Conservation (phyloP, 2,329 filamentous ascomycete genomes). For the Purpureocillium takamizusanense region DNA sequence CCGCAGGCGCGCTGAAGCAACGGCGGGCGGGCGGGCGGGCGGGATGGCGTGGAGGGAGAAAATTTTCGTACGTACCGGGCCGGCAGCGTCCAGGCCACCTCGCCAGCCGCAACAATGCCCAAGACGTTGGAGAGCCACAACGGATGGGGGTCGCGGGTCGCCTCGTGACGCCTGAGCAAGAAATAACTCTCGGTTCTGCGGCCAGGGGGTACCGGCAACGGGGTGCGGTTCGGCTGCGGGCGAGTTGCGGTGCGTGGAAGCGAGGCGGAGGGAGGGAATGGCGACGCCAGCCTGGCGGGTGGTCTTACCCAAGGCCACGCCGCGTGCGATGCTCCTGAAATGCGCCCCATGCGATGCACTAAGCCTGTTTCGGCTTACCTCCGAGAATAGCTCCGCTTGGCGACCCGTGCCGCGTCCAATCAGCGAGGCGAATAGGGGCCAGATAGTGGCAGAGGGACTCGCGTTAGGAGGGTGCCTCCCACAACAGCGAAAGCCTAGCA, state of each 20-base stretch:
- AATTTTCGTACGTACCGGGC: conserved; percentile 15
- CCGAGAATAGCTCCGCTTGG: not conserved
- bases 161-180: conserved; percentile 6
- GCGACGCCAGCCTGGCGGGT: conserved; percentile 8
- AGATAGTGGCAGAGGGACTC: not conserved
- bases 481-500: too few species aligned
- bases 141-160: conserved; percentile 2
- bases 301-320: conserved; percentile 21
- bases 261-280: conserved; percentile 12
- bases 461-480: not conserved
- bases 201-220: conserved; percentile 4
- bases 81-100: conserved; percentile 11
- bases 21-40: not conserved
- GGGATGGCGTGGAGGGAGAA: conserved; percentile 14
- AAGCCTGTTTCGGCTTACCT: not conserved
- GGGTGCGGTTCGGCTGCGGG: conserved; percentile 1
- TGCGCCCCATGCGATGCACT: not conserved
- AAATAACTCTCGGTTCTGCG: conserved; percentile 6
- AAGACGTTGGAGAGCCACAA: conserved; percentile 3
- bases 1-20: not conserved
- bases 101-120: conserved; percentile 4
- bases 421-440: not conserved
- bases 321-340: not conserved
- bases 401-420: not conserved
- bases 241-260: conserved; percentile 9